These are phyloP conservation scores for Podila epigama DNA, from an alignment of 192 early-diverging fungal species.

Conservation along the genomic window DNA sequence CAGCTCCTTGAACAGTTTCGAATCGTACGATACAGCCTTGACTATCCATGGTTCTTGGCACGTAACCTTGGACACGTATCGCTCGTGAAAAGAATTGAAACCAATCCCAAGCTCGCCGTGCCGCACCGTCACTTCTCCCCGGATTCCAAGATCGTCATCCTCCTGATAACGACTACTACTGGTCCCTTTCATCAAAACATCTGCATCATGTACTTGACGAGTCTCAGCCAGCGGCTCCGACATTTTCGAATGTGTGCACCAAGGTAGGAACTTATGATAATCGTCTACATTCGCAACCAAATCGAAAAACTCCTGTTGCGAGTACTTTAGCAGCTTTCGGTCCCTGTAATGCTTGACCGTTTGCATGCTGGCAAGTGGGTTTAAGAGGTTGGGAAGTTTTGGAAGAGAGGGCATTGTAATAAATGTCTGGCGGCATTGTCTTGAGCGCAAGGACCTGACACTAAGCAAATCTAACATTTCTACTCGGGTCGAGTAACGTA, in stretches of 20 bases:
- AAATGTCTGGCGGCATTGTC: conserved; percentile 20
- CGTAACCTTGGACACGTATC: conserved; percentile 79
- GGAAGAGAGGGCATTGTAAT: conserved; percentile 24
- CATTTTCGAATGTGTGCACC: conserved; percentile 74
- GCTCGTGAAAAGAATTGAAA: conserved; percentile 79
- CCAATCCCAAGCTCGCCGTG: conserved; percentile 82
- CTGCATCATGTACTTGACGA: background rate
- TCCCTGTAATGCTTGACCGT: conserved; percentile 27
- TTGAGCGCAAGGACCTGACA: no score
- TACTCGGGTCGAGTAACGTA: no score
- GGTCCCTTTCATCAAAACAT: background rate
- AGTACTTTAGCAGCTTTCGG: conserved; percentile 61
- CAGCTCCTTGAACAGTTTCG: conserved; percentile 69
- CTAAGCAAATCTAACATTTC: no score
- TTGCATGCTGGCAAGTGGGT: conserved; percentile 6
- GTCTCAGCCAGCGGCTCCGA: conserved; percentile 48
- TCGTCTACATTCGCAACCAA: conserved; percentile 83
- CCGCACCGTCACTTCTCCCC: conserved; percentile 38
- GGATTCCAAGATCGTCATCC: background rate
- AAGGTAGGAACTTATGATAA: conserved; percentile 86
- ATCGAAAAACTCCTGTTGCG: conserved; percentile 79
- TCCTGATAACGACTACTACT: background rate
- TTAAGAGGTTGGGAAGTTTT: conserved; percentile 19
- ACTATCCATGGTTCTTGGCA: conserved; percentile 70
- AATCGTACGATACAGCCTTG: conserved; percentile 55